Conservation (phyloP, 2,329 filamentous ascomycete genomes). For the Orbilia brochopaga region DNA sequence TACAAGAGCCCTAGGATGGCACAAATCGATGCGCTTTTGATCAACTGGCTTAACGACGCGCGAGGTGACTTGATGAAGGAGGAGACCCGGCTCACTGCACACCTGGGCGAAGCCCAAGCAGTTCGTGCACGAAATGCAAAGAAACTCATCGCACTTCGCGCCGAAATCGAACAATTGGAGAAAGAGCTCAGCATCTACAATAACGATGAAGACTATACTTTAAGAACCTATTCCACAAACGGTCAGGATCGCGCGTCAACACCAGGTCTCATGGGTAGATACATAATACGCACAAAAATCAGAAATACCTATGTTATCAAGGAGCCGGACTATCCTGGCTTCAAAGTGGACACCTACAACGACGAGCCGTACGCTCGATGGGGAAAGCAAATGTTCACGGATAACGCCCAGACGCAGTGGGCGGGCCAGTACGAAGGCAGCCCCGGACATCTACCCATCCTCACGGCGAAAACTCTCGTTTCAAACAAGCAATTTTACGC, state of each 20-base stretch:
- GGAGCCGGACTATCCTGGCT: constrained; percentile 20
- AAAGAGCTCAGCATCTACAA: constrained; percentile 21
- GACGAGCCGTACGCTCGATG: constrained; percentile 29
- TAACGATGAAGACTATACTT: constrained; percentile 19
- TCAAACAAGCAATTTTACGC: constrained; percentile 17
- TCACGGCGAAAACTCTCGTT: constrained; percentile 8
- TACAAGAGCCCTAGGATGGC: constrained; percentile 19
- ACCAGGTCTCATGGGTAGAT: neutral
- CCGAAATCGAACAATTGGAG: constrained; percentile 27
- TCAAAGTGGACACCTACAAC: constrained; percentile 5
- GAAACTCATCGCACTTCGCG: neutral
- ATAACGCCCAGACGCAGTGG: constrained; percentile 7
- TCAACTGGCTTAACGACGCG: constrained; percentile 15
- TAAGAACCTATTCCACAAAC: constrained; percentile 23
- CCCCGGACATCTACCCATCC: constrained; percentile 17
- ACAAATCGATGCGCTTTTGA: constrained; percentile 15
- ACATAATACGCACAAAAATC: constrained; percentile 3
- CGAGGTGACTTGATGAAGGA: neutral
- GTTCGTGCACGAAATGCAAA: constrained; percentile 3
- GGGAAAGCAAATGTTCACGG: neutral
- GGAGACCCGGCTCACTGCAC: constrained; percentile 7
- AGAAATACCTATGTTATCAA: constrained; percentile 14
- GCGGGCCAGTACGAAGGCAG: constrained; percentile 15
- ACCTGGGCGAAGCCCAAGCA: constrained; percentile 6
- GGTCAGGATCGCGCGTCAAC: constrained; percentile 4